Evolutionary conservation across 2,329 filamentous ascomycete genomes (phyloP), one percentile per base, ranked within the genome.

Genomic region (Colletotrichum sp.): DNA sequence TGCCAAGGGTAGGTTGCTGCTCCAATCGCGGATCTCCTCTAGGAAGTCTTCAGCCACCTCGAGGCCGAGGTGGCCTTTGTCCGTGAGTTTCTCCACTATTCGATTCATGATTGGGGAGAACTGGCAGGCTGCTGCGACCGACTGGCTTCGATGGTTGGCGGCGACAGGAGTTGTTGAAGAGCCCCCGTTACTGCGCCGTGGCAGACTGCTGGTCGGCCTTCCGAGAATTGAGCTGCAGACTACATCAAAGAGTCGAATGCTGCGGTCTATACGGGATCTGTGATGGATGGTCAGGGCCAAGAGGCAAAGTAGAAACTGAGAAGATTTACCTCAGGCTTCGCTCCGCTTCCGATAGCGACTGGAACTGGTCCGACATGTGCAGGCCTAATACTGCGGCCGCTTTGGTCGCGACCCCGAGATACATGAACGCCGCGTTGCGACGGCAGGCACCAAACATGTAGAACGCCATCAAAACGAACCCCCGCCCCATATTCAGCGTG

Each of bases 361-460:
- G 67, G 32, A 83, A 83, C 75, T 84, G 76, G 79, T 83, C 76
- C 71, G 81, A 69, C 81, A 83, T 82, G 68, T 92, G 90, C 8
- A 93, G 79, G 0, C 91, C 92, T 0, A 93, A 79, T 0, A 90
- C 89, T 5, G 89, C 88, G 1, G 91, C 91, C 1, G 91, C 89
- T 69, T 90, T 88, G 0, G 89, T 86, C 2, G 91, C 91, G 10
- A 93, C 88, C 0, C 91, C 91, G 4, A 93, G 81, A 71, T 93
- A 93, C 89, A 93, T 92, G 69, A 92, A 93, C 0, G 91, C 91
- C 1, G 91, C 87, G 72, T 92, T 92, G 10, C 90, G 85, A 36
- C 89, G 89, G 68, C 90, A 92, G 6, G 89, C 89, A 0, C 89
- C 90, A 5, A 91, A 85, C 87, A 92, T 90, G 77, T 91, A 92